phyloP scores from a whole-genome alignment of 2,329 filamentous ascomycete species.

The Akanthomyces uredinophilus region DNA sequence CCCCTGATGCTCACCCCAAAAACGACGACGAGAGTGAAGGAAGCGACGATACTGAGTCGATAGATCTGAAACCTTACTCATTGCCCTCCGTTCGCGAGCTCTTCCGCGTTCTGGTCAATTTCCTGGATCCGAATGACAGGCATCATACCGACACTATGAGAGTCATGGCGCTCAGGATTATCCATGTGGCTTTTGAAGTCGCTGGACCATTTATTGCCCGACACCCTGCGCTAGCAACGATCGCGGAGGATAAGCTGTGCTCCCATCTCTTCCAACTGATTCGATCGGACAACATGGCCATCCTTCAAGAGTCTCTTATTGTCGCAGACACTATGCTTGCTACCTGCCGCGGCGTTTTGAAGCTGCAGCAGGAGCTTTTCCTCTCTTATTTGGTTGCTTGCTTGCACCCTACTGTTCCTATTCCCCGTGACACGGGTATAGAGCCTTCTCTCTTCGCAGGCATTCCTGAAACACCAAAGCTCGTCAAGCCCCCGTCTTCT shows the following conservation, averaged over 20 bases:
- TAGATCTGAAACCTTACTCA: slow-evolving; percentile 80
- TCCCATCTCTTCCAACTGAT: slow-evolving; percentile 94
- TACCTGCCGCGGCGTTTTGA: slow-evolving; percentile 84
- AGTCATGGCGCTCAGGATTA: slow-evolving; percentile 94
- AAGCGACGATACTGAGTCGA: slow-evolving; percentile 39
- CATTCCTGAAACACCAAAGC: slow-evolving; percentile 83
- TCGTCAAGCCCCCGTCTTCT: slow-evolving; percentile 72
- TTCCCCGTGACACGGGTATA: slow-evolving; percentile 84
- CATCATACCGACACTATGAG: slow-evolving; percentile 93
- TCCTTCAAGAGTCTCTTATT: slow-evolving; percentile 85
- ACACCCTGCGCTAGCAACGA: slow-evolving; percentile 78
- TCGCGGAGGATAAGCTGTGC: slow-evolving; percentile 91
- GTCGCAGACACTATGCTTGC: slow-evolving; percentile 87
- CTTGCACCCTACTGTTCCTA: slow-evolving; percentile 88
- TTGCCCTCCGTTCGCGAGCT: slow-evolving; percentile 91
- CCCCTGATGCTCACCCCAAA: slow-evolving; percentile 18
- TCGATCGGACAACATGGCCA: slow-evolving; percentile 90
- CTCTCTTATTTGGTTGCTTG: slow-evolving; percentile 91
- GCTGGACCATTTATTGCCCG: slow-evolving; percentile 91
- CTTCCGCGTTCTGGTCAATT: slow-evolving; percentile 87
- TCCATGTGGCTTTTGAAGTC: slow-evolving; percentile 94
- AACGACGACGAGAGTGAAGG: slow-evolving; percentile 26
- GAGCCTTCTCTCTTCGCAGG: slow-evolving; percentile 88
- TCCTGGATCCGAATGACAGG: slow-evolving; percentile 87
- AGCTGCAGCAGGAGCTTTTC: slow-evolving; percentile 94